Conservation (phyloP, 2,329 filamentous ascomycete species). For the Ophiognomonia clavigignenti-juglandacearum region DNA sequence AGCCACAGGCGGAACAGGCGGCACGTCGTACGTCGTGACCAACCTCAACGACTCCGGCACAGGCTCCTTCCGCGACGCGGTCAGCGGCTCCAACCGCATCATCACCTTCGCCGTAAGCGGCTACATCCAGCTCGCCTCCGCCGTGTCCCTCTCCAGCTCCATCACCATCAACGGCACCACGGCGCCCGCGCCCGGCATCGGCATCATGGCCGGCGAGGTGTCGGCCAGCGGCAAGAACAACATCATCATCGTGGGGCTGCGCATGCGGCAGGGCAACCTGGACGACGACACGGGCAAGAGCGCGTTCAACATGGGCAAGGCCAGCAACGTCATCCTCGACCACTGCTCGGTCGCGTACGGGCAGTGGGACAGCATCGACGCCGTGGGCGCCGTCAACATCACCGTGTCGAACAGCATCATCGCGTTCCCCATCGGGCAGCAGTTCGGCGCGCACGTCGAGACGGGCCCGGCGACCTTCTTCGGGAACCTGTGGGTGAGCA, state of each 20-base stretch:
- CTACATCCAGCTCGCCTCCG: slow-evolving; percentile 36
- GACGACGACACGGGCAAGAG: slow-evolving; percentile 36
- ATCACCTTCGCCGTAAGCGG: slow-evolving; percentile 41
- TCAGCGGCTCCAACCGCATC: slow-evolving; percentile 36
- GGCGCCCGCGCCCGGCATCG: slow-evolving; percentile 29
- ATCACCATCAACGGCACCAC: slow-evolving; percentile 43
- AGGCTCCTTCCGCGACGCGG: slow-evolving; percentile 43
- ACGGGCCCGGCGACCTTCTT: slow-evolving; percentile 35
- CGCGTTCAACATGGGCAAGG: slow-evolving; percentile 36
- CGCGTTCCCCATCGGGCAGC: slow-evolving; percentile 37
- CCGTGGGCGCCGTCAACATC: slow-evolving; percentile 32
- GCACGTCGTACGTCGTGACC: slow-evolving; percentile 37
- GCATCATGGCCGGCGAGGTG: slow-evolving; percentile 27
- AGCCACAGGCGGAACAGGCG: slow-evolving; percentile 38
- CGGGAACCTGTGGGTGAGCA: slow-evolving; percentile 41
- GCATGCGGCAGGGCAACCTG: slow-evolving; percentile 36
- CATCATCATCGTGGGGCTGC: slow-evolving; percentile 37
- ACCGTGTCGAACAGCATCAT: slow-evolving; percentile 42
- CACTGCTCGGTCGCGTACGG: slow-evolving; percentile 38
- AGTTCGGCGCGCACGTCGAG: slow-evolving; percentile 38
- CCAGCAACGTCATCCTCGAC: slow-evolving; percentile 40
- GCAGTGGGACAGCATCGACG: slow-evolving; percentile 36
- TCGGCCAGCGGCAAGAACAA: slow-evolving; percentile 16
- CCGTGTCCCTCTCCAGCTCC: slow-evolving; percentile 35
- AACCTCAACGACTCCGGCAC: slow-evolving; percentile 39